Percentiles rank a stretch among this genome's conserved stretches.
Evolutionary conservation across 176 grass and related monocot species (phyloP).

Genomic region (Calamus simplicifolius): DNA sequence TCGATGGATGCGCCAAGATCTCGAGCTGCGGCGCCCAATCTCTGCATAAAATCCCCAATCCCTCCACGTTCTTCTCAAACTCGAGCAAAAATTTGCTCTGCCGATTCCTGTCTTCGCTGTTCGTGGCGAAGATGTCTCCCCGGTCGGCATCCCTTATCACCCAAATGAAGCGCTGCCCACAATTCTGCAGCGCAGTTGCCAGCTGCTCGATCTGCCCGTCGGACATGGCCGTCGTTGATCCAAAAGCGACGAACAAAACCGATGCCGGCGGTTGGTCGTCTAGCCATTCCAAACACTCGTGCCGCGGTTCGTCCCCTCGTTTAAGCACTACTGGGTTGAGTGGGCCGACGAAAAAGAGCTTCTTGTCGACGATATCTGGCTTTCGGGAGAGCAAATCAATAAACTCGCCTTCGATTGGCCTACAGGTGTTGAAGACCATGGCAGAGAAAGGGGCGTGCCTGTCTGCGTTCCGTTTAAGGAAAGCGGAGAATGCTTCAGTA

Average conservation of each 20-base stretch:
- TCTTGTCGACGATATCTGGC: constrained; percentile 14
- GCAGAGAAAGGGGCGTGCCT: constrained; percentile 5
- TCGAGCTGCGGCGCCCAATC: constrained; percentile 45
- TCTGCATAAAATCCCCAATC: constrained; percentile 18
- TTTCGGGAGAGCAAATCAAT: constrained; percentile 13
- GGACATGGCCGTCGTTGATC: constrained; percentile 24
- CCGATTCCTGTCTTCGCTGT: not conserved
- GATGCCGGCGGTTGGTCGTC: constrained; percentile 42
- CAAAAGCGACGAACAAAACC: constrained; percentile 55
- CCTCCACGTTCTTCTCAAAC: constrained; percentile 21
- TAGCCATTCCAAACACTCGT: constrained; percentile 51
- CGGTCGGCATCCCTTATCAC: constrained; percentile 55
- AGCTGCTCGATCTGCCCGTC: constrained; percentile 35
- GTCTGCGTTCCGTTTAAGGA: not conserved
- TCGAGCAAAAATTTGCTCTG: constrained; percentile 15
- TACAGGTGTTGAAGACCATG: constrained; percentile 30
- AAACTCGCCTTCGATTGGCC: constrained; percentile 41
- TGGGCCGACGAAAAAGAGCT: constrained; percentile 38
- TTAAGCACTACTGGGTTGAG: constrained; percentile 3
- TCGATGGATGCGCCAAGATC: constrained; percentile 32
- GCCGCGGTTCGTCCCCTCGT: not conserved
- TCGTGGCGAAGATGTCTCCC: constrained; percentile 24
- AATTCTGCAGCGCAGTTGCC: constrained; percentile 25
- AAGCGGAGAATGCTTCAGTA: constrained; percentile 21
- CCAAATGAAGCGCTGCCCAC: constrained; percentile 55